Evolutionary conservation across 192 early-diverging fungal species (phyloP), one percentile per base, ranked within the genome.

Genomic region (Umbelopsis isabellina): DNA sequence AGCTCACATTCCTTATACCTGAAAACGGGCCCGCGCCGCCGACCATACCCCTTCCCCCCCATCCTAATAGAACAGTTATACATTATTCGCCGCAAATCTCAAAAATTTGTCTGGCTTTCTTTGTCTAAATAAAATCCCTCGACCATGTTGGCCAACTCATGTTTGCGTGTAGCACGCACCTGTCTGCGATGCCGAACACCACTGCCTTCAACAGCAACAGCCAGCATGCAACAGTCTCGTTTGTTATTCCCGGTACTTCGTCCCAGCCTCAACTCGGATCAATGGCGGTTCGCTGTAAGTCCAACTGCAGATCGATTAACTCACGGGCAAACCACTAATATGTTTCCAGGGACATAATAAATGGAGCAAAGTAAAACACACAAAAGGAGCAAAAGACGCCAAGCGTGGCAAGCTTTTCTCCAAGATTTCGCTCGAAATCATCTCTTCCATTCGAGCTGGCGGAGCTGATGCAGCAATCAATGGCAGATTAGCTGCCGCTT

Each of bases 361-460:
- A 72, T 89, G 89, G 87, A 83, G 84, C 67, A 88, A 89, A 78
- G 81, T 90, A 35, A 82, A 77, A 58, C 84, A 86, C 65, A 83
- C 73, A 13, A 86, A 90, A 74, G 85, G 85, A 13, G 79, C 72
- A 37, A 81, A 83, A 30, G 87, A 90, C 65, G 75, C 79, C n/a
- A 86, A 84, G 69, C 82, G 81, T 27, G 83, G 82, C 27, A 76
- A 73, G 46, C 20, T 82, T 5, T 89, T 85, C 66, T 73, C 82
- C n/a, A 86, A 85, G 58, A 73, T 92, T 35, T 75, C 85, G n/a
- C 77, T 82, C 12, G 86, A 85, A 67, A 93, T 94, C 65, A 75
- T 88, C 15, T 74, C 86, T 3, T 82, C 90, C 18, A 81, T 90
- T 35, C 85, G 82, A 74, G 84, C 86, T 30, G 87, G 86, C 45